Evolutionary conservation across 805 yeast species (phyloP), one percentile per base, ranked within the genome.

Genomic region (Zygosaccharomyces kombuchaensis): DNA sequence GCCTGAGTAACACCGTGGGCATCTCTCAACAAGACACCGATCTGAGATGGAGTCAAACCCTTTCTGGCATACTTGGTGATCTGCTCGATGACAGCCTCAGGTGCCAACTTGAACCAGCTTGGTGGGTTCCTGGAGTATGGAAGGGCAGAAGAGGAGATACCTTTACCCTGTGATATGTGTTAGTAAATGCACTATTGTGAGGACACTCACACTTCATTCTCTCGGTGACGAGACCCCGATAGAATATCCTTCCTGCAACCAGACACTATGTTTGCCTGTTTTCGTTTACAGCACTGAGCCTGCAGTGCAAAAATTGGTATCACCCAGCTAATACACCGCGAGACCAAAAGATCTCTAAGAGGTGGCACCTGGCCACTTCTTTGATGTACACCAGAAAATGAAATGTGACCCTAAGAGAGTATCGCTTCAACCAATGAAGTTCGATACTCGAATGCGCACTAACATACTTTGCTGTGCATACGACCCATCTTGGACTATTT

Each of bases 21-120:
- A 80, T 93, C 99, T 83, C 99, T 89, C 75, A 93, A 87, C 69
- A 89, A 77, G 71, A 93, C 99, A 87, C 99, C 99, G 60, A 93
- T 93, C 78, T 89, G 96, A 68, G 99, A 93, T 69, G 99, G 99
- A 64, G 98, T 87, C 73, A 90, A 80, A 90, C 99, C 99, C 84
- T 93, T 93, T 81, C 97, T 90, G 72, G 99, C 99, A 81, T 90
- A 88, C 86, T 93, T 93, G 90, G 84, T 75, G 80, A 91, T 82
- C 80, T 89, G 96, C 80, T 93, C 99, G 76, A 90, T 88, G 69
- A 93, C 95, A 62, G 88, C 84, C 62, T 90, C 97, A 63, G 96
- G 75, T 55, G 96, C 80, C 68, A 87, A 84, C 83, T 93, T 91
- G 95, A 90, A 91, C 99, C 99, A 93, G 74, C 96, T 79, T 74